phyloP scores from a whole-genome alignment of 1,139 yeast species.

The Saccharomyces hybrid region DNA sequence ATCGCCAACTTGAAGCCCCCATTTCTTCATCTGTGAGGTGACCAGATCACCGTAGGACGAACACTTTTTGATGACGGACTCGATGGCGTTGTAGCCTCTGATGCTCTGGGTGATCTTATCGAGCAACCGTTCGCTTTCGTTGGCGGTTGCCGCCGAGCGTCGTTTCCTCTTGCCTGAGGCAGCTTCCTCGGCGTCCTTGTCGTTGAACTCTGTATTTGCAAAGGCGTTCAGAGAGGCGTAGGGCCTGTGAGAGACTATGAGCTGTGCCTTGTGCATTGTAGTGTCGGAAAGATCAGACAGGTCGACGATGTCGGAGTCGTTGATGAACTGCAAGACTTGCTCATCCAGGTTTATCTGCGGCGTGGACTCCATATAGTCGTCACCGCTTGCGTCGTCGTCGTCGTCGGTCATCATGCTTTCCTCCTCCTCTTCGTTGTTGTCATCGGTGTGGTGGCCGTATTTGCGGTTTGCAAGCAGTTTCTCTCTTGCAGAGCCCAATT shows the following conservation, averaged over 20 bases:
- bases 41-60: slow-evolving; percentile 67
- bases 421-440: slow-evolving; percentile 29
- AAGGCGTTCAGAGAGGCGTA: slow-evolving; percentile 52
- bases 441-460: slow-evolving; percentile 10
- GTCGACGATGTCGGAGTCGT: slow-evolving; percentile 67
- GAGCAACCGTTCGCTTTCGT: slow-evolving; percentile 67
- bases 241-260: slow-evolving; percentile 60
- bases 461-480: slow-evolving; percentile 14
- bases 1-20: slow-evolving; percentile 73
- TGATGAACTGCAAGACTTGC: slow-evolving; percentile 67
- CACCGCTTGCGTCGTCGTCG: slow-evolving; percentile 31
- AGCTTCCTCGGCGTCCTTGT: slow-evolving; percentile 23
- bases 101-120: slow-evolving; percentile 63
- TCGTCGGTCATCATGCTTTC: slow-evolving; percentile 19
- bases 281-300: slow-evolving; percentile 73
- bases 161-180: slow-evolving; percentile 20
- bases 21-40: slow-evolving; percentile 60
- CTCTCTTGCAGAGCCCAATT: slow-evolving; percentile 21
- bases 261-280: slow-evolving; percentile 56
- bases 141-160: slow-evolving; percentile 41
- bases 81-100: slow-evolving; percentile 89
- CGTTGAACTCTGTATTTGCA: slow-evolving; percentile 38
- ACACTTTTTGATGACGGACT: slow-evolving; percentile 77
- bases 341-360: slow-evolving; percentile 46
- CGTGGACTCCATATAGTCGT: slow-evolving; percentile 35